Conservation (phyloP, 495 filamentous ascomycete species). For the Cladorrhinum samala region DNA sequence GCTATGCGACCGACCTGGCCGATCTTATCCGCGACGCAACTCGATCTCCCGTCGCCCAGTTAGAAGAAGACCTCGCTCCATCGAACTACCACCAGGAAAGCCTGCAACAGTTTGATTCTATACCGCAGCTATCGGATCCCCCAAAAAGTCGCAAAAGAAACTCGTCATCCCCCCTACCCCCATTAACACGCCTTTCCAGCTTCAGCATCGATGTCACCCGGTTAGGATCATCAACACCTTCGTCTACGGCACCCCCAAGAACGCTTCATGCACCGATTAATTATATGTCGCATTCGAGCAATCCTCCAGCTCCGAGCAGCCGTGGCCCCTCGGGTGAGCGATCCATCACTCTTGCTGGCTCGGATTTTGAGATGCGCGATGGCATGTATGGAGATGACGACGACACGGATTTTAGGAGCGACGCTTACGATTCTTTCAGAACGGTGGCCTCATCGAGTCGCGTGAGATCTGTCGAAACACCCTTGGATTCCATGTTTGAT, state of each 20-base stretch:
- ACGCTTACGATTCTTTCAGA: slow-evolving; percentile 87
- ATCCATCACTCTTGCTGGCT: slow-evolving; percentile 74
- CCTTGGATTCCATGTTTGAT: slow-evolving; percentile 84
- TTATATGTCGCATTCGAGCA: slow-evolving; percentile 23
- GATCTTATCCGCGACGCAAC: slow-evolving; percentile 16
- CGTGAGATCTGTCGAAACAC: slow-evolving; percentile 45
- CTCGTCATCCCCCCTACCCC: slow-evolving; percentile 50
- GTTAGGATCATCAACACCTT: slow-evolving; percentile 34
- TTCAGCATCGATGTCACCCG: slow-evolving; percentile 51
- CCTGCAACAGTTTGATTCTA: slow-evolving; percentile 13
- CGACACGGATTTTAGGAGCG: slow-evolving; percentile 78
- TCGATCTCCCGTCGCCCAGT: slow-evolving; percentile 17
- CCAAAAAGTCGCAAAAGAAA: slow-evolving; percentile 39
- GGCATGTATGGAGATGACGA: slow-evolving; percentile 77
- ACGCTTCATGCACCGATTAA: slow-evolving; percentile 20
- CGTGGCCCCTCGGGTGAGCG: slow-evolving; percentile 49
- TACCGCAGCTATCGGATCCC: slow-evolving; percentile 19
- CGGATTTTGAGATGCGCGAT: slow-evolving; percentile 71
- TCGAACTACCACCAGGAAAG: slow-evolving; percentile 14
- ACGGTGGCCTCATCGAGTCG: slow-evolving; percentile 64
- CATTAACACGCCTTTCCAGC: slow-evolving; percentile 49
- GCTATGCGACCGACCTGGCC: slow-evolving; percentile 41
- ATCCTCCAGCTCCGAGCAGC: slow-evolving; percentile 19
- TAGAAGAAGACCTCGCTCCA: slow-evolving; percentile 21
- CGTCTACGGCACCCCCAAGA: slow-evolving; percentile 23